Conservation (phyloP, 2,329 filamentous ascomycete genomes). For the Chaetomium sp. region DNA sequence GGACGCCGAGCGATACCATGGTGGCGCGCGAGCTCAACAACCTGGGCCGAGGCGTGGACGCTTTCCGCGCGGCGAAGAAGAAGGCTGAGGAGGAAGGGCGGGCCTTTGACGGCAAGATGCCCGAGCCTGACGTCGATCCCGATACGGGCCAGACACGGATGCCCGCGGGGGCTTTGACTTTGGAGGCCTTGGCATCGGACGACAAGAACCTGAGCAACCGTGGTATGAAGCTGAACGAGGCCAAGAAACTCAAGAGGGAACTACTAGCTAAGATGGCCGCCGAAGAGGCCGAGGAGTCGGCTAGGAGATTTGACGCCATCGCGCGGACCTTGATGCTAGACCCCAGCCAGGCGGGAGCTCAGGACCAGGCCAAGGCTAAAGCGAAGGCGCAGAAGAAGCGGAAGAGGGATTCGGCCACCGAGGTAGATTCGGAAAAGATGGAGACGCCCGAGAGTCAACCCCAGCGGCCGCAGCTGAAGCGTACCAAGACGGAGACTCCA, state of each 20-base stretch:
- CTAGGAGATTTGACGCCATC: conserved; percentile 28
- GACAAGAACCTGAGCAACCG: conserved; percentile 62
- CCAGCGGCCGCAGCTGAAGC: conserved; percentile 27
- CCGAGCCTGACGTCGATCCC: conserved; percentile 39
- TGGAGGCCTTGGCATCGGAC: conserved; percentile 49
- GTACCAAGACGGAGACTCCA: conserved; percentile 34
- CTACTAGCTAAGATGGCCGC: conserved; percentile 55
- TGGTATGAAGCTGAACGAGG: conserved; percentile 72
- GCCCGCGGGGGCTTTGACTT: conserved; percentile 54
- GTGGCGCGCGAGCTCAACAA: conserved; percentile 69
- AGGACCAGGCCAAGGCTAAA: conserved; percentile 18
- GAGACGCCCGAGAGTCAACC: conserved; percentile 17
- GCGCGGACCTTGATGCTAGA: conserved; percentile 26
- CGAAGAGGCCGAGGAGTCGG: conserved; percentile 47
- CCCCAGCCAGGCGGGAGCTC: conserved; percentile 7
- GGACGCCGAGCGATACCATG: conserved; percentile 81
- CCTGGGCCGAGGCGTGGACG: conserved; percentile 60
- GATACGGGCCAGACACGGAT: conserved; percentile 47
- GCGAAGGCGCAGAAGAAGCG: conserved; percentile 28
- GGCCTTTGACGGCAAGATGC: conserved; percentile 46
- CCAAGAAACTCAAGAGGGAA: conserved; percentile 67
- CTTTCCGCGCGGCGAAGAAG: conserved; percentile 55
- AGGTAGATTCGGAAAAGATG: conserved; percentile 26
- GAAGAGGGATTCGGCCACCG: conserved; percentile 29
- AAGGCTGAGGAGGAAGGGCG: conserved; percentile 60